Evolutionary conservation across 2,329 filamentous ascomycete genomes (phyloP).

Genomic region (Colletotrichum musae): DNA sequence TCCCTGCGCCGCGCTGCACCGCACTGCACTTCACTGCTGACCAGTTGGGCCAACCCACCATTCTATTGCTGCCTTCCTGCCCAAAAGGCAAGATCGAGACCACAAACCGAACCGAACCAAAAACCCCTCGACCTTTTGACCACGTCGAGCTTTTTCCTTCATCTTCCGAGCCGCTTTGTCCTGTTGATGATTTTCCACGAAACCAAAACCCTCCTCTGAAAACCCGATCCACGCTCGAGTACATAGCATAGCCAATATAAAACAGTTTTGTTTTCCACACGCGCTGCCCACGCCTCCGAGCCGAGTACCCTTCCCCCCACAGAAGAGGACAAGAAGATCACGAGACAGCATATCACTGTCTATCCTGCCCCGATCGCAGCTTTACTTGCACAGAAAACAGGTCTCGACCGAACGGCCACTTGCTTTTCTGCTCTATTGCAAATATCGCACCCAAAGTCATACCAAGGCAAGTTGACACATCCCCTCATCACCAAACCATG

Average conservation of each 20-base stretch:
- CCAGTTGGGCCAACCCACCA: slow-evolving; percentile 13
- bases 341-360: slow-evolving; percentile 19
- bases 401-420: slow-evolving; percentile 15
- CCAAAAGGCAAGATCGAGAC: slow-evolving; percentile 29
- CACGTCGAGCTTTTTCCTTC: slow-evolving; percentile 22
- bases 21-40: slow-evolving; percentile 18
- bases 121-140: slow-evolving; percentile 25
- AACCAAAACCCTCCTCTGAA: slow-evolving; percentile 7
- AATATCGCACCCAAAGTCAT: background rate
- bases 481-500: background rate
- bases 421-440: slow-evolving; percentile 2
- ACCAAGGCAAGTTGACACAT: slow-evolving; percentile 18
- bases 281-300: slow-evolving; percentile 24
- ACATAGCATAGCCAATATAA: slow-evolving; percentile 41
- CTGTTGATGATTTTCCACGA: slow-evolving; percentile 15
- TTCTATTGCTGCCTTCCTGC: slow-evolving; percentile 33
- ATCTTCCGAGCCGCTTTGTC: slow-evolving; percentile 25
- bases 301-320: slow-evolving; percentile 17
- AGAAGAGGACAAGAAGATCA: slow-evolving; percentile 15
- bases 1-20: slow-evolving; percentile 4
- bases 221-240: slow-evolving; percentile 23
- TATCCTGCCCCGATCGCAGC: slow-evolving; percentile 11
- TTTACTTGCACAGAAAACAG: slow-evolving; percentile 33
- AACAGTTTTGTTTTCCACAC: slow-evolving; percentile 34
- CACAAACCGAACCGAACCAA: slow-evolving; percentile 17